phyloP scores from a whole-genome alignment of 306 rosid species.

The Leucaena leucocephala region DNA sequence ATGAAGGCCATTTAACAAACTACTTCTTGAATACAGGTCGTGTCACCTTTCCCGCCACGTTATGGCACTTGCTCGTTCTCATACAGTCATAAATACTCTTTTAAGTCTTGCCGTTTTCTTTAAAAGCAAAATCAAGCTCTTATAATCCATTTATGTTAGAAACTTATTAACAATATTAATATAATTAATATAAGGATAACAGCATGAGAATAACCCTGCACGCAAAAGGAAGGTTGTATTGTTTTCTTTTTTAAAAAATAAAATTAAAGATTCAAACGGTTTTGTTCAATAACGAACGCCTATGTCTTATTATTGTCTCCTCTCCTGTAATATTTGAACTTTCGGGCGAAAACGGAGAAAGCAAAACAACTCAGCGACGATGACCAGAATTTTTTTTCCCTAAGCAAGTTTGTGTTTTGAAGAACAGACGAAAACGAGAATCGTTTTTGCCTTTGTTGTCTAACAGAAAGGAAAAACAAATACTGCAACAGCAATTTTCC shows the following conservation, averaged over 20 bases:
- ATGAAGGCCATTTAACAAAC: background rate
- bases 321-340: slow-evolving; percentile 48
- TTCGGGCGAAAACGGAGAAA: background rate
- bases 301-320: slow-evolving; percentile 38
- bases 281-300: slow-evolving; percentile 48
- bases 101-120: background rate
- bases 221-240: background rate
- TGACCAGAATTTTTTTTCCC: background rate
- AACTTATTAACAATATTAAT: background rate
- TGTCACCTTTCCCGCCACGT: background rate
- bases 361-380: slow-evolving; percentile 15
- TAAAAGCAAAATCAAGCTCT: background rate
- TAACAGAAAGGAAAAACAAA: background rate
- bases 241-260: background rate
- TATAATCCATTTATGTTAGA: background rate
- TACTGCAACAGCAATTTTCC: slow-evolving; percentile 25
- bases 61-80: background rate
- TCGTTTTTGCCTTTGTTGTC: background rate
- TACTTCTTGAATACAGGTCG: background rate
- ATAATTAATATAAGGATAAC: background rate
- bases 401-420: slow-evolving; percentile 30
- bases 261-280: slow-evolving; percentile 38
- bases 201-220: background rate
- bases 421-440: background rate
- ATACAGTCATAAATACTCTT: background rate